A percentile compares a stretch with the other conserved stretches of the same genome.
These are phyloP conservation scores for Pleurotus ostreatus DNA, from an alignment of 768 basidiomycete genomes.

Conservation along the genomic window DNA sequence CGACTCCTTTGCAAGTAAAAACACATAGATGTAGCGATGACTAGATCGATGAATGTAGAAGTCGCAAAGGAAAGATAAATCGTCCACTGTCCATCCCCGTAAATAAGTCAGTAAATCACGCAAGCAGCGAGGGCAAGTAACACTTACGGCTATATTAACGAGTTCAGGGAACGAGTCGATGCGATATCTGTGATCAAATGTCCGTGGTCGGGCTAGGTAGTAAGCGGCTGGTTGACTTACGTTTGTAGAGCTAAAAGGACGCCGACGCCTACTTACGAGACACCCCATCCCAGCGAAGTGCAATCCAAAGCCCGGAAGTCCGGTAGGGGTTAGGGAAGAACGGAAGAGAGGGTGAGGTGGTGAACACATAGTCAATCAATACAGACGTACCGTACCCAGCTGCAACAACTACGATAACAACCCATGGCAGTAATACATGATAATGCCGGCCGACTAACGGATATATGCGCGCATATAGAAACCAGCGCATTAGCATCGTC, in stretches of 20 bases:
- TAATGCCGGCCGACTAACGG: constrained; percentile 5
- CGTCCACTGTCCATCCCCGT: constrained; percentile 18
- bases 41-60: constrained; percentile 19
- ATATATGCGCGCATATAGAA: neutral
- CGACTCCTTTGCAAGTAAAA: constrained; percentile 19
- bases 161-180: neutral
- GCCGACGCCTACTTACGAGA: neutral
- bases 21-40: constrained; percentile 21
- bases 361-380: neutral
- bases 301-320: no score
- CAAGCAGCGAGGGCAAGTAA: neutral
- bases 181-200: neutral
- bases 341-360: no score
- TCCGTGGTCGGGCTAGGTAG: no score
- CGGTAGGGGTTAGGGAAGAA: no score
- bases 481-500: no score
- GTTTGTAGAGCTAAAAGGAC: neutral
- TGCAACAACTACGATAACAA: constrained; percentile 3
- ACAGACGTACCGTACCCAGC: neutral
- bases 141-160: neutral
- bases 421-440: constrained; percentile 6
- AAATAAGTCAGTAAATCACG: neutral
- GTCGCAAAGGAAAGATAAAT: constrained; percentile 19
- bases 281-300: no score
- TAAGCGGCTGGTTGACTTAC: neutral